phyloP scores from a whole-genome alignment of 495 filamentous ascomycete genomes.

The Lepidopterella palustris region DNA sequence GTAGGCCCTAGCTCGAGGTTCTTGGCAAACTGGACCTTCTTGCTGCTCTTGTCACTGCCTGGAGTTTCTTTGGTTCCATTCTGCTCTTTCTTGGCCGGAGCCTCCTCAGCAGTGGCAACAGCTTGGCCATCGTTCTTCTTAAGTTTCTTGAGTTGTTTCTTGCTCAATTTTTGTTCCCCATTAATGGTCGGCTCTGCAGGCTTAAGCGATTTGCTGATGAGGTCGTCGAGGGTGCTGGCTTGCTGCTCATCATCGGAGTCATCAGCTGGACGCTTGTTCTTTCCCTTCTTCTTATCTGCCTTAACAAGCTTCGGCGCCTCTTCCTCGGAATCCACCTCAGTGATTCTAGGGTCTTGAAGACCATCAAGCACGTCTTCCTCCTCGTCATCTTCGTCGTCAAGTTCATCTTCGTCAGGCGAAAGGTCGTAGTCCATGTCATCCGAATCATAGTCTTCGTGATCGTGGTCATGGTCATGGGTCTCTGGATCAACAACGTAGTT shows the following conservation, averaged over 20 bases:
- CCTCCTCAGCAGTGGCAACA: slow-evolving; percentile 49
- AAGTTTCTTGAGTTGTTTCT: slow-evolving; percentile 97
- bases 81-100: slow-evolving; percentile 43
- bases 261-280: slow-evolving; percentile 78
- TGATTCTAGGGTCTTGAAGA: slow-evolving; percentile 71
- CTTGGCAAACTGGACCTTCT: slow-evolving; percentile 99
- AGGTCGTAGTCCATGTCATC: slow-evolving; percentile 60
- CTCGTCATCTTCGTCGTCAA: slow-evolving; percentile 56
- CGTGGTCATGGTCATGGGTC: slow-evolving; percentile 42
- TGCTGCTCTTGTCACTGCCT: slow-evolving; percentile 56
- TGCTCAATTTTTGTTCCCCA: slow-evolving; percentile 62
- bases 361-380: slow-evolving; percentile 80
- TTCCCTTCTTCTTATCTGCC: slow-evolving; percentile 46
- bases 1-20: slow-evolving; percentile 95
- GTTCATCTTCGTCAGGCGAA: slow-evolving; percentile 70
- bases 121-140: slow-evolving; percentile 96
- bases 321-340: slow-evolving; percentile 73
- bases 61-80: slow-evolving; percentile 44
- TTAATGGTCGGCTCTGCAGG: slow-evolving; percentile 43
- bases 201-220: slow-evolving; percentile 66
- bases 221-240: slow-evolving; percentile 57
- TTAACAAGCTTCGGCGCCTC: slow-evolving; percentile 69
- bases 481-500: slow-evolving; percentile 74
- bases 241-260: slow-evolving; percentile 49
- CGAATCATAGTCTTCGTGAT: slow-evolving; percentile 52